A percentile compares a stretch with the other conserved stretches of the same genome.
Conservation (phyloP, 164 flowering plant genomes). For the Platanus orientalis region DNA sequence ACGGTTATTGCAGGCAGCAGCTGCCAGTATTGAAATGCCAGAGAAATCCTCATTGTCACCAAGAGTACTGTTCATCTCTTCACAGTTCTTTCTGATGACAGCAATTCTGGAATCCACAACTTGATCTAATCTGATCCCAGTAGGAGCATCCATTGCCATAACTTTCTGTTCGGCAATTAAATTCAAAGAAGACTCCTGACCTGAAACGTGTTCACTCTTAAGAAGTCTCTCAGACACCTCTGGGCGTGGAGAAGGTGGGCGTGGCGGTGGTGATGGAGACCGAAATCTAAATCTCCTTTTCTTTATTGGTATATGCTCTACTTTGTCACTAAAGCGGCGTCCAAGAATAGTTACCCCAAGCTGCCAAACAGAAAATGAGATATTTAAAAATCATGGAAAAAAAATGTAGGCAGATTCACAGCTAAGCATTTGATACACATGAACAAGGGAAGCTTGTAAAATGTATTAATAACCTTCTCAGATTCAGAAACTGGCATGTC, state of each 20-base stretch:
- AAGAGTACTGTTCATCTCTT: conserved; percentile 11
- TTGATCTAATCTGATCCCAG: conserved; percentile 10
- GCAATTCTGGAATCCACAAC: conserved; percentile 5
- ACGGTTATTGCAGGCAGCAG: conserved; percentile 52
- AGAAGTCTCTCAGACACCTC: conserved; percentile 20
- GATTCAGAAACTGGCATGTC: conserved; percentile 52
- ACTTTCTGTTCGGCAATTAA: neutral
- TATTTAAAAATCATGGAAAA: too few species aligned
- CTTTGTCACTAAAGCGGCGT: conserved; percentile 40
- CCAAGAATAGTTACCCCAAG: conserved; percentile 48
- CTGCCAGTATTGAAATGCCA: conserved; percentile 69
- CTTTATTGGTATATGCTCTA: conserved; percentile 65
- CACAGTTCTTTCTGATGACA: conserved; percentile 10
- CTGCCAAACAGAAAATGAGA: conserved; percentile 31
- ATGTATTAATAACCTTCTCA: conserved; percentile 46
- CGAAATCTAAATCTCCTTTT: conserved; percentile 48
- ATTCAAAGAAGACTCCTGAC: conserved; percentile 11
- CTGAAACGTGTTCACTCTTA: conserved; percentile 12
- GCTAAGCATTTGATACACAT: neutral
- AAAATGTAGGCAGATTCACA: neutral
- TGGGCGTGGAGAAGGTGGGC: conserved; percentile 17
- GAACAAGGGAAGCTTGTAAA: neutral
- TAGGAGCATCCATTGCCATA: neutral
- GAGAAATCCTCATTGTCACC: conserved; percentile 46
- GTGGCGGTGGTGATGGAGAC: conserved; percentile 44